These are phyloP conservation scores for Prunus dulcis DNA, from an alignment of 306 rosid genomes.

Conservation along the genomic window DNA sequence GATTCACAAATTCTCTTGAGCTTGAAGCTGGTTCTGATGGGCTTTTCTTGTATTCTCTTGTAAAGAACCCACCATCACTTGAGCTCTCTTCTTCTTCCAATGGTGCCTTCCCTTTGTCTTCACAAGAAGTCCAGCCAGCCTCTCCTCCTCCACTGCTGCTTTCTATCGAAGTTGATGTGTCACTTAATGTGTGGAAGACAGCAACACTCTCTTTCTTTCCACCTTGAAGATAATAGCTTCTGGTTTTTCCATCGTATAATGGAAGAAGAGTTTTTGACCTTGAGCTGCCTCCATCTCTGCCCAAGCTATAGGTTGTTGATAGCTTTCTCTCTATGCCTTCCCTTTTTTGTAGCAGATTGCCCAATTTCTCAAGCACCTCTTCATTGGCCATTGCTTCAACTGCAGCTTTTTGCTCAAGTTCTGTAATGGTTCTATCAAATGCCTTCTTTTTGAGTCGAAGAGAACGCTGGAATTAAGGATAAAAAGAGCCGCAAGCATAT, in stretches of 20 bases:
- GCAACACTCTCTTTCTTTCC: constrained; percentile 31
- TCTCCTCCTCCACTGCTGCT: constrained; percentile 42
- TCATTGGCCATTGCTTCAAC: constrained; percentile 38
- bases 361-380: constrained; percentile 39
- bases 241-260: constrained; percentile 32
- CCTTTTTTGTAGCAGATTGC: constrained; percentile 39
- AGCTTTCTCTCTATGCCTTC: constrained; percentile 60
- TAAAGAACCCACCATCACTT: constrained; percentile 22
- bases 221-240: constrained; percentile 20
- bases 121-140: constrained; percentile 18
- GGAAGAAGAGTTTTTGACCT: constrained; percentile 55
- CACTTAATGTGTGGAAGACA: constrained; percentile 45
- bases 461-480: constrained; percentile 43
- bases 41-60: constrained; percentile 13
- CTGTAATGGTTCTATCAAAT: constrained; percentile 49
- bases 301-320: constrained; percentile 61
- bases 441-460: constrained; percentile 61
- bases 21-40: constrained; percentile 28
- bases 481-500: neutral
- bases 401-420: constrained; percentile 44
- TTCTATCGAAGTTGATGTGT: constrained; percentile 47
- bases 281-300: constrained; percentile 42
- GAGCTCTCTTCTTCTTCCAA: constrained; percentile 21
- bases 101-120: constrained; percentile 28
- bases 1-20: constrained; percentile 19